phyloP scores from a whole-genome alignment of 176 grass and related monocot genomes.

The Cenchrus purpureus region DNA sequence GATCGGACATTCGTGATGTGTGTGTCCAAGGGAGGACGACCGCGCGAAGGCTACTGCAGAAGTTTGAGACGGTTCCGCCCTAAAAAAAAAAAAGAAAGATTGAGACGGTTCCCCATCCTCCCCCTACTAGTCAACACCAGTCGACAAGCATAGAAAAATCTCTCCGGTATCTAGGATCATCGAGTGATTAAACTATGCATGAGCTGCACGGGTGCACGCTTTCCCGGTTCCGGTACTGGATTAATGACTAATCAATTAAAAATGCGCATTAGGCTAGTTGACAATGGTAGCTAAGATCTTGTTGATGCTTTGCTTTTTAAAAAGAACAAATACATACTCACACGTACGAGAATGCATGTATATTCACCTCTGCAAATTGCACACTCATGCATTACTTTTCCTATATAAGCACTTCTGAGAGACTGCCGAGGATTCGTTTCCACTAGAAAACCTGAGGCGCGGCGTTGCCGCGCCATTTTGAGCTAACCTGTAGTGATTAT shows the following conservation, averaged over 20 bases:
- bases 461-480: no score
- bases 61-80: not conserved
- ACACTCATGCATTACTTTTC: no score
- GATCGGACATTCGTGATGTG: not conserved
- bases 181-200: conserved; percentile 29
- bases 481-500: no score
- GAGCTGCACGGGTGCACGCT: conserved; percentile 8
- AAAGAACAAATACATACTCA: no score
- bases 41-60: not conserved
- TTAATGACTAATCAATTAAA: not conserved
- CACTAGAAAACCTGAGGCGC: no score
- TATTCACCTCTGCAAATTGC: no score
- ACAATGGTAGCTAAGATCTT: not conserved
- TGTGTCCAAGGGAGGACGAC: not conserved
- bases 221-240: not conserved
- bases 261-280: not conserved
- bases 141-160: conserved; percentile 15
- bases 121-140: not conserved
- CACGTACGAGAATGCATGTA: no score
- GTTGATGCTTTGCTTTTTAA: not conserved
- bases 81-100: no score
- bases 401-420: no score
- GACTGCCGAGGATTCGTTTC: no score
- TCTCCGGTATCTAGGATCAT: conserved; percentile 28
- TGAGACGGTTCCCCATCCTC: not conserved